These are phyloP conservation scores for Sporothrix brunneoviolacea DNA, from an alignment of 2,329 filamentous ascomycete species.

Conservation along the genomic window DNA sequence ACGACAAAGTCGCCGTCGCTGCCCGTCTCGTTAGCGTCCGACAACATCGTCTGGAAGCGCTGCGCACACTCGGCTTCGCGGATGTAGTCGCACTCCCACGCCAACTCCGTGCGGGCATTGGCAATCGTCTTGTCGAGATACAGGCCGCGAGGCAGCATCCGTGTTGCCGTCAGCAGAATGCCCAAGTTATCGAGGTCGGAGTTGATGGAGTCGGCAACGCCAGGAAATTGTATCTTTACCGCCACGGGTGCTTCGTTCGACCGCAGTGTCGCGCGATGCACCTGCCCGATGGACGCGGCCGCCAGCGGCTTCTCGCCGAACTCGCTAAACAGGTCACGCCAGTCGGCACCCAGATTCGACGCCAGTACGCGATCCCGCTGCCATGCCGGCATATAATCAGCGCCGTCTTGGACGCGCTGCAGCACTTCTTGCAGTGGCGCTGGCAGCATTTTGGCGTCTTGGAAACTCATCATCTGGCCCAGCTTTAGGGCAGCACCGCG, in stretches of 20 bases:
- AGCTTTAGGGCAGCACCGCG: slow-evolving; percentile 93
- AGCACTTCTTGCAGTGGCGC: slow-evolving; percentile 80
- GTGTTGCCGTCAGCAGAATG: slow-evolving; percentile 82
- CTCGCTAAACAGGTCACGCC: slow-evolving; percentile 73
- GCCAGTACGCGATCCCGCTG: slow-evolving; percentile 81
- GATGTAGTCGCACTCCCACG: slow-evolving; percentile 94
- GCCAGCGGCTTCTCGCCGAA: slow-evolving; percentile 93
- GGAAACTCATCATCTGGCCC: slow-evolving; percentile 97
- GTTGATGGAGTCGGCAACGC: slow-evolving; percentile 91
- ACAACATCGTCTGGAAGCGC: slow-evolving; percentile 71
- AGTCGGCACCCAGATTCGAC: slow-evolving; percentile 72
- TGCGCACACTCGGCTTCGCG: slow-evolving; percentile 77
- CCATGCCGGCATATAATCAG: slow-evolving; percentile 95
- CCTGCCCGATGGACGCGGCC: slow-evolving; percentile 93
- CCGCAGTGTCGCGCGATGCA: slow-evolving; percentile 76
- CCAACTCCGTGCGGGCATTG: slow-evolving; percentile 85
- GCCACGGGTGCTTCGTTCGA: slow-evolving; percentile 71
- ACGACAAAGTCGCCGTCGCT: slow-evolving; percentile 60
- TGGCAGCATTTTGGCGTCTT: slow-evolving; percentile 93
- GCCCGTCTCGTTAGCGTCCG: slow-evolving; percentile 25
- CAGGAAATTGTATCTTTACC: slow-evolving; percentile 96
- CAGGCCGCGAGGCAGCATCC: slow-evolving; percentile 81
- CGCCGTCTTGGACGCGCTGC: slow-evolving; percentile 89
- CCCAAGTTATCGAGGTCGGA: slow-evolving; percentile 92
- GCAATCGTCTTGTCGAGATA: slow-evolving; percentile 97